Percentiles rank a stretch among this genome's conserved stretches.
These are phyloP conservation scores for Lagerstroemia speciosa DNA, from an alignment of 345 rosid genomes.

Conservation along the genomic window DNA sequence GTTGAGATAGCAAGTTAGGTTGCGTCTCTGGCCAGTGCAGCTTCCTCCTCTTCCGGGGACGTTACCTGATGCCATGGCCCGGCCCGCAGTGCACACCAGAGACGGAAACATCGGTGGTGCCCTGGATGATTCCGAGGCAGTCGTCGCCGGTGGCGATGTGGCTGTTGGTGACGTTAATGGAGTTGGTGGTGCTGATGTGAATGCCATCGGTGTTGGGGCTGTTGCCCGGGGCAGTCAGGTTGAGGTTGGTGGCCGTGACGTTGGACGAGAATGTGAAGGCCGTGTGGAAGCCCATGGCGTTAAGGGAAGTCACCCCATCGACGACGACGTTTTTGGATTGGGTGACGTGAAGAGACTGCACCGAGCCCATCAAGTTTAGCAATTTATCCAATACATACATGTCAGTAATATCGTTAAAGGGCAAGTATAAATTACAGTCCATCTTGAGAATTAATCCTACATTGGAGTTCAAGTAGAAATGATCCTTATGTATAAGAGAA, in stretches of 20 bases:
- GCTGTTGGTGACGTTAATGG: constrained; percentile 12
- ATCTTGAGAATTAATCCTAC: too few relatives aligned
- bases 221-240: constrained; percentile 37
- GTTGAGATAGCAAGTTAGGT: too few relatives aligned
- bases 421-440: too few relatives aligned
- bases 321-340: constrained; percentile 23
- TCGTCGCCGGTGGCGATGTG: constrained; percentile 24
- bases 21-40: too few relatives aligned
- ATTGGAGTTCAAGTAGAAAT: too few relatives aligned
- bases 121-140: constrained; percentile 34
- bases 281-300: constrained; percentile 53
- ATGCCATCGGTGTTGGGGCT: constrained; percentile 54
- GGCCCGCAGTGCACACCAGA: constrained; percentile 30
- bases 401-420: too few relatives aligned
- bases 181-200: constrained; percentile 21
- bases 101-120: constrained; percentile 15
- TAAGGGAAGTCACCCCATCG: constrained; percentile 25
- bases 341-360: constrained; percentile 34
- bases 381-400: neutral
- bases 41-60: too few relatives aligned
- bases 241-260: constrained; percentile 21
- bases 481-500: too few relatives aligned
- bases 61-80: constrained; percentile 40
- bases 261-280: constrained; percentile 18
- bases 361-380: neutral